Conservation (phyloP, 129 eudicot genomes). For the Helichrysum umbraculigerum region DNA sequence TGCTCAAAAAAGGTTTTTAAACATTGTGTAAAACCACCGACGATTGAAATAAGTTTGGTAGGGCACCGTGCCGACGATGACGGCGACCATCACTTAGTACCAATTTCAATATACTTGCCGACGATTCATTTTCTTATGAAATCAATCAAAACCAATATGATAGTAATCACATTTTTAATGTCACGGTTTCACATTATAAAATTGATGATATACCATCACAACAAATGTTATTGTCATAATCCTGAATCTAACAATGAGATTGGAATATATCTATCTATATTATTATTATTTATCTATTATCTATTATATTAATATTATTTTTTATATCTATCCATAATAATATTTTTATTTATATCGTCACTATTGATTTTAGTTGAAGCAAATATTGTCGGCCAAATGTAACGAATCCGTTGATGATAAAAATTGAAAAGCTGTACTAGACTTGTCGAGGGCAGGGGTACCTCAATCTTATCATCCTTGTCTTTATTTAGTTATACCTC, state of each 20-base stretch:
- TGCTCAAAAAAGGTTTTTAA: neutral
- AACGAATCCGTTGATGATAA: neutral
- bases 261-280: too few relatives aligned
- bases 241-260: too few relatives aligned
- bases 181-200: too few relatives aligned
- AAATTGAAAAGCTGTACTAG: too few relatives aligned
- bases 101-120: conserved; percentile 18
- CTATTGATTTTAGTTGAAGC: neutral
- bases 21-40: conserved; percentile 27
- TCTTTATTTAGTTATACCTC: too few relatives aligned
- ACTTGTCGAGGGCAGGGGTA: neutral
- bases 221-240: too few relatives aligned
- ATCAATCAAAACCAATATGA: neutral
- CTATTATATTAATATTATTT: too few relatives aligned
- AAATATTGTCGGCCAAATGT: conserved; percentile 5
- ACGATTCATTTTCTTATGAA: neutral
- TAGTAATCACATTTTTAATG: too few relatives aligned
- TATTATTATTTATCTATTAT: too few relatives aligned
- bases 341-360: neutral
- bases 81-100: conserved; percentile 30
- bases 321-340: too few relatives aligned
- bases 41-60: conserved; percentile 12
- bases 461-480: neutral
- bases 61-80: conserved; percentile 35
- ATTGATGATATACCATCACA: too few relatives aligned